Conservation (phyloP, 495 filamentous ascomycete genomes). For the Trichocladium uniseriatum region DNA sequence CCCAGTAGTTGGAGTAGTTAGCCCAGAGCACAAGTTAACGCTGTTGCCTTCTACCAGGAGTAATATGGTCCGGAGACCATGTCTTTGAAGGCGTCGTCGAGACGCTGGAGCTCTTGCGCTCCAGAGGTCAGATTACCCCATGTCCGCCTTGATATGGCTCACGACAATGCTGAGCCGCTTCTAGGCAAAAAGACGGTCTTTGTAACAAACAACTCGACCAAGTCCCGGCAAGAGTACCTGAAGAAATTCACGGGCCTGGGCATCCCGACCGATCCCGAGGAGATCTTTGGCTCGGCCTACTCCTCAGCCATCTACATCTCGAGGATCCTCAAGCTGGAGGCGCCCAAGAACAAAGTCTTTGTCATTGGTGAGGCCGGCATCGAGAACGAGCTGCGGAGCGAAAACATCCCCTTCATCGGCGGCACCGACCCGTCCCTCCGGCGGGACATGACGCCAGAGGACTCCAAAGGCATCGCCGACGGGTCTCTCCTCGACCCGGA, state of each 20-base stretch:
- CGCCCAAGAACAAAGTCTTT: conserved; percentile 82
- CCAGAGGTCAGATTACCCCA: conserved; percentile 50
- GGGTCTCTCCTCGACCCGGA: conserved; percentile 72
- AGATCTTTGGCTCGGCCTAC: conserved; percentile 94
- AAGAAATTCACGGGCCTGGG: conserved; percentile 80
- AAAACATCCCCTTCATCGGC: conserved; percentile 72
- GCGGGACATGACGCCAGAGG: conserved; percentile 65
- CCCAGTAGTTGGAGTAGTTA: too few species aligned
- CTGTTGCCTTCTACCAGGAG: conserved; percentile 48
- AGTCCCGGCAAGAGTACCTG: conserved; percentile 83
- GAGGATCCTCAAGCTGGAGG: conserved; percentile 69
- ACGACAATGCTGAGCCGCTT: neutral
- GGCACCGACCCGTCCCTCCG: conserved; percentile 76
- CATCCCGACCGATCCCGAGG: conserved; percentile 70
- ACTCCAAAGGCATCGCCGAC: conserved; percentile 67
- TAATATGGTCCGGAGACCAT: conserved; percentile 91
- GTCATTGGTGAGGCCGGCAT: conserved; percentile 88
- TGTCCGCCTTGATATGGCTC: neutral
- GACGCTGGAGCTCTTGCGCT: conserved; percentile 69
- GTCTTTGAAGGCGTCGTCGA: conserved; percentile 75
- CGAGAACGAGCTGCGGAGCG: conserved; percentile 71
- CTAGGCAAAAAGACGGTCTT: conserved; percentile 88
- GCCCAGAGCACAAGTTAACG: conserved; percentile 1
- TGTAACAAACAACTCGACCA: conserved; percentile 98
- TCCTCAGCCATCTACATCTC: conserved; percentile 93